Percentiles rank a stretch among this genome's conserved stretches.
Evolutionary conservation across 306 rosid genomes (phyloP).

Genomic region (Quercus parvula): DNA sequence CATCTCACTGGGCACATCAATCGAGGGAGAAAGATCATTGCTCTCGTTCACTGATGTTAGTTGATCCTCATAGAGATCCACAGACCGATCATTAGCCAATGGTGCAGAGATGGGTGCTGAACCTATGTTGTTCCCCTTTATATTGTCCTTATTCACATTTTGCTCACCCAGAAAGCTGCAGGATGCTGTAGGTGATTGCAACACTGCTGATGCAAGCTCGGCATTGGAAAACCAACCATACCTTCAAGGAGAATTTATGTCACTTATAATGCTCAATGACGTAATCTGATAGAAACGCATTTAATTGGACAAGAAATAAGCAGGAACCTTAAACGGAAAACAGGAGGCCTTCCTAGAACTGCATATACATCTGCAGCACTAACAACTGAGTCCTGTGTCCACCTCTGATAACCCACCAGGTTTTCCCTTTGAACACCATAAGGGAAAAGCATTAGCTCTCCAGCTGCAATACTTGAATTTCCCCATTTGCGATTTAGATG

Average conservation of each 20-base stretch:
- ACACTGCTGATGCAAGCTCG: slow-evolving; percentile 39
- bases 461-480: slow-evolving; percentile 73
- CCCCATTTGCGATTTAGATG: slow-evolving; percentile 99
- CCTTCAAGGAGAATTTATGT: slow-evolving; percentile 50
- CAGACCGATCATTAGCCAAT: slow-evolving; percentile 35
- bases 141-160: slow-evolving; percentile 32
- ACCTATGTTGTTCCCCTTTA: slow-evolving; percentile 33
- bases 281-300: not conserved
- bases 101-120: slow-evolving; percentile 26
- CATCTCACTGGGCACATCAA: slow-evolving; percentile 34
- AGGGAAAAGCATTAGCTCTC: slow-evolving; percentile 87
- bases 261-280: not conserved
- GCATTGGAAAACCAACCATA: slow-evolving; percentile 82
- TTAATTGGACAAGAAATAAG: slow-evolving; percentile 7
- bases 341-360: slow-evolving; percentile 67
- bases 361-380: slow-evolving; percentile 82
- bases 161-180: slow-evolving; percentile 45
- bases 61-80: slow-evolving; percentile 41
- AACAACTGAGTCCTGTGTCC: slow-evolving; percentile 75
- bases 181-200: slow-evolving; percentile 43
- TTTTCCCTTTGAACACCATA: slow-evolving; percentile 64
- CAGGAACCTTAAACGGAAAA: slow-evolving; percentile 82
- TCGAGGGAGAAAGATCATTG: slow-evolving; percentile 22
- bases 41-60: slow-evolving; percentile 35
- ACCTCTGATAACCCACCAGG: slow-evolving; percentile 57